Base-by-base conservation (phyloP, 192 early-diverging fungal genomes). In the Coemansia sp. region DNA sequence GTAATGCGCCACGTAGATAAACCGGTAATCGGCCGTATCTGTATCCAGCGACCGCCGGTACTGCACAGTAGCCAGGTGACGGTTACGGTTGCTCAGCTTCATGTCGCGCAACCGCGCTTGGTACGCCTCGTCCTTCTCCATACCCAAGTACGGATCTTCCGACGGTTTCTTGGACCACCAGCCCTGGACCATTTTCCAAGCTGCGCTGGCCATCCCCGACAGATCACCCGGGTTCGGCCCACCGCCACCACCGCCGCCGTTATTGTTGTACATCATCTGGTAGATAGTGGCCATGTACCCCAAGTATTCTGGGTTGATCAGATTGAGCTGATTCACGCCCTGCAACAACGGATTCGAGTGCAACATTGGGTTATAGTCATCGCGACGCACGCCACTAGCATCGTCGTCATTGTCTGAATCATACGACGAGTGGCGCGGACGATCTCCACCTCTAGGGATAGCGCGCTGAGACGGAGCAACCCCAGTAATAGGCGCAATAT, bases 1-100 rank as follows among this genome's bases (percentile, higher is more conserved):
- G 22, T 75, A 82, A 62, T 74, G 79, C 75, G 82, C 73, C 40
- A 77, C 84, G 64, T 88, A 90, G 30, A 90, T 52, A 44, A 87
- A 87, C 18, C 87, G 86, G 69, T 84, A 87, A 35, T 88, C 86
- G 47, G 71, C 74, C 9, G 84, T 83, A 37, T 87, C 86, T 0
- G 75, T 53, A 35, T 89, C 85, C 72, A 87, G 65, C n/a, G 84
- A 68, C 0, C 80, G 72, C 2, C 81, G 76, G 67, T 83, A 83
- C 73, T 83, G 76, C 55, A 86, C 83, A 5, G 83, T 80, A 0
- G 86, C 84, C 47, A 87, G 40, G 55, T 89, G 84, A 13, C 80
- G 74, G 45, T 82, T 82, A 30, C 80, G 80, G 10, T 73, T 68
- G 61, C 63, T 76, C 58, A 59, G 52, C 65, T 71, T 73, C 74